Conservation (phyloP, 768 basidiomycete species). For the Mycena capillaripes region DNA sequence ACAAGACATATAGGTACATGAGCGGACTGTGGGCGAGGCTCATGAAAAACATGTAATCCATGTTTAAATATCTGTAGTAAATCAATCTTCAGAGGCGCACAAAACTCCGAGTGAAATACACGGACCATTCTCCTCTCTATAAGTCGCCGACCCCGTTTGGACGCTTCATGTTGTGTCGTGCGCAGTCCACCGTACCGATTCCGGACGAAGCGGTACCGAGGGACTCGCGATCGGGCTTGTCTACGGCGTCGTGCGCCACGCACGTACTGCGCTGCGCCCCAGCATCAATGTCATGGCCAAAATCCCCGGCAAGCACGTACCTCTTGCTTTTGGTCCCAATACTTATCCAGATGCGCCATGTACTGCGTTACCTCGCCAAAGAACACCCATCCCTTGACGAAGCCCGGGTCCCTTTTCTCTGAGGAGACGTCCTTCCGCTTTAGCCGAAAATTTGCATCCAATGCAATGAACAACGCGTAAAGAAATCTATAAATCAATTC, state of each 20-base stretch:
- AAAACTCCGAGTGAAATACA: background rate
- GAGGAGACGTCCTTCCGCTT: too few species aligned
- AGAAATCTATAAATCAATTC: too few species aligned
- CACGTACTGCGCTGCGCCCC: too few species aligned
- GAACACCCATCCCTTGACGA: too few species aligned
- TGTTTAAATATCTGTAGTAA: constrained; percentile 34
- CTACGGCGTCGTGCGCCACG: constrained; percentile 1
- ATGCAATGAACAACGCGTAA: too few species aligned
- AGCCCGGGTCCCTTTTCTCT: too few species aligned
- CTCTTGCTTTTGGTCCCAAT: background rate
- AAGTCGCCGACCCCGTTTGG: constrained; percentile 34
- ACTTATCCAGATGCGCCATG: too few species aligned
- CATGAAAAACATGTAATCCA: constrained; percentile 44
- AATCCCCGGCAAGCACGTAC: too few species aligned
- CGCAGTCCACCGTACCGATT: constrained; percentile 37
- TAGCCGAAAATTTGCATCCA: too few species aligned
- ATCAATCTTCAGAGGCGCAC: background rate
- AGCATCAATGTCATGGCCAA: too few species aligned
- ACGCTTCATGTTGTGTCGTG: constrained; percentile 30
- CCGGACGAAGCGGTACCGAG: constrained; percentile 23
- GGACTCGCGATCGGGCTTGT: too few species aligned
- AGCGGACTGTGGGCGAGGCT: constrained; percentile 30
- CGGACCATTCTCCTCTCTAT: constrained; percentile 35
- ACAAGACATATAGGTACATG: constrained; percentile 34
- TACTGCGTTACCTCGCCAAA: too few species aligned